Evolutionary conservation across 2,329 filamentous ascomycete genomes (phyloP), one percentile per base, ranked within the genome.

Genomic region (Endothia cerciana): DNA sequence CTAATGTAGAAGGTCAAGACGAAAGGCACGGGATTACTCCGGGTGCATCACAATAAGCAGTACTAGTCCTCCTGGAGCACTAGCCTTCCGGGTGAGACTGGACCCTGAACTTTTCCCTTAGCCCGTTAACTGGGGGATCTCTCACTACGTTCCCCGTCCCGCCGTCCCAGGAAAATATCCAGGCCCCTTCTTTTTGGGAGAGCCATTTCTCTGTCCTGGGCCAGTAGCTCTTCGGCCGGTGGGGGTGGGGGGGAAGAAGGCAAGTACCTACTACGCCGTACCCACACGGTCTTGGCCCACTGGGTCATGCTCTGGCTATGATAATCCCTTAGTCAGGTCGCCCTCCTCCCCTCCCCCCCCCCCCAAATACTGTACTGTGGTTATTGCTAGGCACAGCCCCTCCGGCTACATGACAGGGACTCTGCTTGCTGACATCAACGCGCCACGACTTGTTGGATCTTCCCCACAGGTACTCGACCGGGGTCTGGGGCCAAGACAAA

Each of bases 391-490:
- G 4, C 25, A 6, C 47, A 51, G 47, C 47, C 47, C 47, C 30
- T 19, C 33, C n/a, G 55, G 15, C n/a, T 59, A 19, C 40, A 15
- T 41, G 7, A 15, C 38, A 59, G 38, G 57, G 57, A 22, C 36
- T 30, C 57, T 45, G 57, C 40, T 59, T 59, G 57, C 57, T 59
- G 57, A 59, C 57, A 59, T 59, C 57, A 58, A 59, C 40, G 13
- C 57, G 40, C 57, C 57, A 40, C 8, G 40, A 59, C 55, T 30
- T 45, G 40, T 45, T 59, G 57, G 38, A 45, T 59, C 57, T 41
- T 59, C 57, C 57, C 57, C 57, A 59, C 57, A 59, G 57, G 25
- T 38, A 41, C 57, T 59, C 57, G 57, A 59, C 38, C 22, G 11
- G 57, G 57, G 57, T 45, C 40, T 19, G n/a, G n/a, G 40, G 25